These are phyloP conservation scores for Trichoderma asperellum DNA, from an alignment of 2,329 filamentous ascomycete genomes.

Conservation along the genomic window DNA sequence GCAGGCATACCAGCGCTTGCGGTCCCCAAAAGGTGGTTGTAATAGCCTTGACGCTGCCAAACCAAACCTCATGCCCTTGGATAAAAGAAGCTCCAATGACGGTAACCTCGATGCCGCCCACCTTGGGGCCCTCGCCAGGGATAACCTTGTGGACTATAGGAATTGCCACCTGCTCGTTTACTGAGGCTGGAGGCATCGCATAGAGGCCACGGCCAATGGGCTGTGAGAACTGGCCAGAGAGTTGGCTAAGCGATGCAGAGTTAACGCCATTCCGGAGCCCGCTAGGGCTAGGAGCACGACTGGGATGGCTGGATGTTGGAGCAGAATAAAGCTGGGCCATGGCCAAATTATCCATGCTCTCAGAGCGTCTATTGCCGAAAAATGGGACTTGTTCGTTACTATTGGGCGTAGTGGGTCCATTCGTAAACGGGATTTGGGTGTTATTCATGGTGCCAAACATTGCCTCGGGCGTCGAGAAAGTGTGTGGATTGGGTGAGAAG, in stretches of 20 bases:
- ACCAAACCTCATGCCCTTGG: slow-evolving; percentile 78
- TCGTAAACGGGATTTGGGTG: slow-evolving; percentile 51
- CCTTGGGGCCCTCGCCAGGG: slow-evolving; percentile 78
- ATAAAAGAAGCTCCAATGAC: slow-evolving; percentile 81
- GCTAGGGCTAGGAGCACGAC: slow-evolving; percentile 76
- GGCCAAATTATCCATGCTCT: slow-evolving; percentile 67
- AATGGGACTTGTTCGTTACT: slow-evolving; percentile 64
- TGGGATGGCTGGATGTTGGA: slow-evolving; percentile 72
- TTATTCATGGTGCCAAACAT: slow-evolving; percentile 51
- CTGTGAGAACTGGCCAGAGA: slow-evolving; percentile 53
- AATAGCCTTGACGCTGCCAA: slow-evolving; percentile 67
- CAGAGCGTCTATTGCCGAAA: slow-evolving; percentile 59
- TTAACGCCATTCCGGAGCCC: slow-evolving; percentile 53
- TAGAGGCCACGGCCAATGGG: slow-evolving; percentile 55
- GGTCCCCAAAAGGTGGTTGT: slow-evolving; percentile 82
- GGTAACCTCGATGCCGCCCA: slow-evolving; percentile 85
- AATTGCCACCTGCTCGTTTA: slow-evolving; percentile 51
- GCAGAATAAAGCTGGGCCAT: slow-evolving; percentile 71
- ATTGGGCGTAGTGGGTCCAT: slow-evolving; percentile 68
- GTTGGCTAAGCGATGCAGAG: slow-evolving; percentile 48
- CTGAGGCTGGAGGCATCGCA: slow-evolving; percentile 50
- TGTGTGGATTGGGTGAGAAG: slow-evolving; percentile 53
- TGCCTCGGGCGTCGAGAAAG: slow-evolving; percentile 52
- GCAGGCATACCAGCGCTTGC: slow-evolving; percentile 76
- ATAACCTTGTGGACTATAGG: slow-evolving; percentile 80